Percentiles rank a stretch among this genome's conserved stretches.
Evolutionary conservation across 495 filamentous ascomycete genomes (phyloP).

Genomic region (Penicillium crystallinum): DNA sequence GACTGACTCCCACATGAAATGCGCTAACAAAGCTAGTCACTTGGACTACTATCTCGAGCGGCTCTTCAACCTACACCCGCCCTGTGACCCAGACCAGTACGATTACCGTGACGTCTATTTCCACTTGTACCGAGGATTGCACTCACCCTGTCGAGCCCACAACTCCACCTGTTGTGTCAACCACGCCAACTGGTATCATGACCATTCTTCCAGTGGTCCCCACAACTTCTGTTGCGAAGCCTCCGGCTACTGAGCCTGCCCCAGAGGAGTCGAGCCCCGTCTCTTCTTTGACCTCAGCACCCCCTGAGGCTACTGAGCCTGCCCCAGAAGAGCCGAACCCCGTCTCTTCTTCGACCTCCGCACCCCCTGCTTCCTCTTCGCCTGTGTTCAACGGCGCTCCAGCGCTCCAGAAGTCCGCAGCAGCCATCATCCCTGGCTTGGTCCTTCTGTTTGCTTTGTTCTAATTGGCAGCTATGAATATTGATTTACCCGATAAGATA

Average conservation of each 20-base stretch:
- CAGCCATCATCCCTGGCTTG: constrained; percentile 18
- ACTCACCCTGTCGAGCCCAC: not conserved
- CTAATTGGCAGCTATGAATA: not conserved
- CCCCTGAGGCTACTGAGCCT: constrained; percentile 2
- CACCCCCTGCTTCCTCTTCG: constrained; percentile 8
- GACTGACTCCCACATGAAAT: not conserved
- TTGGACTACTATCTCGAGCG: constrained; percentile 22
- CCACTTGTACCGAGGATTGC: constrained; percentile 20
- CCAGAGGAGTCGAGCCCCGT: no score
- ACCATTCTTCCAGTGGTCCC: not conserved
- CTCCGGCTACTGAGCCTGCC: not conserved
- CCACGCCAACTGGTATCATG: no score
- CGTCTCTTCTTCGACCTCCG: constrained; percentile 5
- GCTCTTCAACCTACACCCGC: constrained; percentile 20
- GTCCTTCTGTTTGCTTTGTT: constrained; percentile 14
- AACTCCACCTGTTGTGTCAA: no score
- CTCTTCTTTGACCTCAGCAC: no score
- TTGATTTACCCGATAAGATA: not conserved
- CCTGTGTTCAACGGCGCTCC: constrained; percentile 21
- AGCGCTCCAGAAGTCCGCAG: constrained; percentile 17
- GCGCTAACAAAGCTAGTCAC: constrained; percentile 17
- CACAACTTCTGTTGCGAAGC: not conserved
- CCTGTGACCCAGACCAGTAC: constrained; percentile 27
- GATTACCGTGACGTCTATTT: constrained; percentile 18
- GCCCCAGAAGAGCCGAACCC: constrained; percentile 4